phyloP scores from a whole-genome alignment of 176 grass and related monocot genomes.

The Aegilops speltoides region DNA sequence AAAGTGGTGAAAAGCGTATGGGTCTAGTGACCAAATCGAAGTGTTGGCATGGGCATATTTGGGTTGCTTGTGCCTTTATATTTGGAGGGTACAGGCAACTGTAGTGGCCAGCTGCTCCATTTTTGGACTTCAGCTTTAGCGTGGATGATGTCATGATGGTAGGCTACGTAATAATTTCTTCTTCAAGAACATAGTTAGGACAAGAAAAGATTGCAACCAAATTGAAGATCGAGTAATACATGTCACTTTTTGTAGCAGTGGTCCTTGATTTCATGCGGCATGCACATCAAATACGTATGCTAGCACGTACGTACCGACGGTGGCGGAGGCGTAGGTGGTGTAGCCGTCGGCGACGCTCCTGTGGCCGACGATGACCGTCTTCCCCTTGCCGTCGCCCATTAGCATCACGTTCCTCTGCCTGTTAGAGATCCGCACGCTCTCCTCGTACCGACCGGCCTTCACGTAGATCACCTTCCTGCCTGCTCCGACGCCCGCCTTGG shows the following conservation, averaged over 20 bases:
- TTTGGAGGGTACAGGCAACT: neutral
- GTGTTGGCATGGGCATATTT: conserved; percentile 21
- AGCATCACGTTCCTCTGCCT: conserved; percentile 68
- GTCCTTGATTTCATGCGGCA: neutral
- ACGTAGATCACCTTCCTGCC: conserved; percentile 71
- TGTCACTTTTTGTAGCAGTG: neutral
- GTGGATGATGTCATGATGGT: neutral
- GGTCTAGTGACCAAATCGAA: conserved; percentile 25
- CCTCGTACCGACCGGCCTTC: conserved; percentile 72
- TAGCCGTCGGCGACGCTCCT: conserved; percentile 51
- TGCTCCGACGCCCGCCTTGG: neutral
- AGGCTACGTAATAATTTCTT: neutral
- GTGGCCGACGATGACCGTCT: conserved; percentile 64
- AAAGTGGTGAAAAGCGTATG: conserved; percentile 4
- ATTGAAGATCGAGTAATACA: neutral
- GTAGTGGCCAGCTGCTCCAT: neutral
- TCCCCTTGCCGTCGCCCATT: conserved; percentile 82
- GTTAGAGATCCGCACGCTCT: conserved; percentile 55
- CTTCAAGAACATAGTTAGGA: neutral
- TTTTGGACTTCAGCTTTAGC: neutral
- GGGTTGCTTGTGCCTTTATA: neutral
- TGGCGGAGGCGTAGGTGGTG: conserved; percentile 64
- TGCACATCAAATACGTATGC: too few species aligned
- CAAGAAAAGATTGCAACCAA: neutral
- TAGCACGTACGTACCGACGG: conserved; percentile 53